Percentiles rank a stretch among this genome's conserved stretches.
These are phyloP conservation scores for Parasitella parasitica DNA, from an alignment of 371 early-diverging fungal species.

Conservation along the genomic window DNA sequence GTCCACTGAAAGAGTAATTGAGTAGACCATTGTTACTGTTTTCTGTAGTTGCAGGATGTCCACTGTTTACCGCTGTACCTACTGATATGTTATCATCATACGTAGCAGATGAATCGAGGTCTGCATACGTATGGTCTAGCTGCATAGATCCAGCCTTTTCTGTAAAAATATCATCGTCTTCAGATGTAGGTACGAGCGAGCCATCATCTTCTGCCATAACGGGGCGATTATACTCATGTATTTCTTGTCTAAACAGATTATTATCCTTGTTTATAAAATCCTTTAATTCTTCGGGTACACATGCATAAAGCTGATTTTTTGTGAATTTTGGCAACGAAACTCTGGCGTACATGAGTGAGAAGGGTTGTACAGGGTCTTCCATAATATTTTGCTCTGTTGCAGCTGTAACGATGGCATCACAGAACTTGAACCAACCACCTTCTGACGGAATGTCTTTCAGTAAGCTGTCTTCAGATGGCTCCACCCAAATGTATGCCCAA, in stretches of 20 bases:
- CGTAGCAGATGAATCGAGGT: slow-evolving; percentile 2
- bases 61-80: slow-evolving; percentile 23
- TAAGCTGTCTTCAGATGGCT: slow-evolving; percentile 13
- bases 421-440: slow-evolving; percentile 44
- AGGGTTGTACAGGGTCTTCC: slow-evolving; percentile 25
- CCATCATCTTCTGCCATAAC: background rate
- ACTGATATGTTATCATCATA: slow-evolving; percentile 25
- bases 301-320: slow-evolving; percentile 9
- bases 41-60: background rate
- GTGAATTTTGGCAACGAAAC: slow-evolving; percentile 10
- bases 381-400: slow-evolving; percentile 30
- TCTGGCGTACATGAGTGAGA: slow-evolving; percentile 36
- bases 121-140: no score
- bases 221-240: slow-evolving; percentile 5
- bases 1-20: slow-evolving; percentile 8
- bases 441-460: slow-evolving; percentile 14
- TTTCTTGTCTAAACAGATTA: slow-evolving; percentile 22
- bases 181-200: background rate
- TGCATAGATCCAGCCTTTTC: slow-evolving; percentile 11
- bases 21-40: background rate
- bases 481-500: slow-evolving; percentile 47
- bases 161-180: slow-evolving; percentile 6
- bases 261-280: slow-evolving; percentile 25
- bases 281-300: slow-evolving; percentile 26
- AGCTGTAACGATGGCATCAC: slow-evolving; percentile 38